A percentile compares a stretch with the other conserved stretches of the same genome.
Conservation (phyloP, 1,139 yeast genomes). For the Saccharomyces uvarum region DNA sequence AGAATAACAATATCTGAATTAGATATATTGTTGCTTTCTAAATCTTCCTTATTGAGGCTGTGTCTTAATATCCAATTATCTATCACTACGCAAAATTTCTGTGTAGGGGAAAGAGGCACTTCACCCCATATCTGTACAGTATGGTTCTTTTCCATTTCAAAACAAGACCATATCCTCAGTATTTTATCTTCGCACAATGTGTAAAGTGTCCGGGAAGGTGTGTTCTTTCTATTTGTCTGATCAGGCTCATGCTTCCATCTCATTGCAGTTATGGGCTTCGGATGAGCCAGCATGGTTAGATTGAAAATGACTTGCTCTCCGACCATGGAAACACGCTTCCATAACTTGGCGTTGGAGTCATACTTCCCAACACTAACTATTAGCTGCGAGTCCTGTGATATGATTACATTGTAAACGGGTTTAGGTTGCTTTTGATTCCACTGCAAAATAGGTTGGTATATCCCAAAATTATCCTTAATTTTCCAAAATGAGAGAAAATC, state of each 20-base stretch:
- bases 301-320: constrained; percentile 69
- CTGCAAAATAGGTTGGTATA: constrained; percentile 33
- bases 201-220: constrained; percentile 36
- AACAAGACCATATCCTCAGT: constrained; percentile 68
- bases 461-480: constrained; percentile 42
- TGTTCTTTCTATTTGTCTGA: constrained; percentile 30
- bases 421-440: constrained; percentile 54
- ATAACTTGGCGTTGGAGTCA: constrained; percentile 65
- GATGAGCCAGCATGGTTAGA: constrained; percentile 60
- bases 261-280: constrained; percentile 46
- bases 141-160: constrained; percentile 51
- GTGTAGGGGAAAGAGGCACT: constrained; percentile 37
- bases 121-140: constrained; percentile 56
- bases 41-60: constrained; percentile 28
- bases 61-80: constrained; percentile 48
- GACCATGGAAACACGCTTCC: constrained; percentile 63
- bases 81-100: constrained; percentile 42
- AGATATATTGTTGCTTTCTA: constrained; percentile 23
- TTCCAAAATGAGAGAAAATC: constrained; percentile 48
- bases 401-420: constrained; percentile 47
- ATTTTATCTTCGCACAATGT: constrained; percentile 50
- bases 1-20: constrained; percentile 54
- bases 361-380: constrained; percentile 57
- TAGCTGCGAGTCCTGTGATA: constrained; percentile 58
- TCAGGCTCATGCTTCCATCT: constrained; percentile 43